Evolutionary conservation across 2,329 filamentous ascomycete species (phyloP).

Genomic region (Trichoderma breve): DNA sequence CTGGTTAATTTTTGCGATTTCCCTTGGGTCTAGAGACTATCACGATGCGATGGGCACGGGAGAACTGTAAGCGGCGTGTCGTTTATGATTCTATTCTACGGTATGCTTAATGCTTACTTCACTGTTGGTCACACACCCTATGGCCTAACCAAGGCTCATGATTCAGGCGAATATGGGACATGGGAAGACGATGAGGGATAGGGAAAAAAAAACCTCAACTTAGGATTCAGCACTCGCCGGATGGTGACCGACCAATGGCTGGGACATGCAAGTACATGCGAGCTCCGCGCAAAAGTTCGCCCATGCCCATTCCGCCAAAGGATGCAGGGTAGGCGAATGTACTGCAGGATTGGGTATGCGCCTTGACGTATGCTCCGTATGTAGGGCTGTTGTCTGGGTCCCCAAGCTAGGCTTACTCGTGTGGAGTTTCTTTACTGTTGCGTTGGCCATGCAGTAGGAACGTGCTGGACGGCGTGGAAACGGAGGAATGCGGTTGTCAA

Average conservation of each 20-base stretch:
- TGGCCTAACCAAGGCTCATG: not conserved
- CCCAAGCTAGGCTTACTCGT: not conserved
- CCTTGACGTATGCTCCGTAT: not conserved
- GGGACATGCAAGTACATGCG: not conserved
- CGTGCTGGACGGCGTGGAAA: not conserved
- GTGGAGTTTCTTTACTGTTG: not conserved
- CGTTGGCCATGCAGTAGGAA: not conserved
- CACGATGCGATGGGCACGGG: not conserved
- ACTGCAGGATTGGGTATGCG: not conserved
- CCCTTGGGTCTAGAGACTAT: not conserved
- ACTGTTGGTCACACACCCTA: not conserved
- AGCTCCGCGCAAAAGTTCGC: not conserved
- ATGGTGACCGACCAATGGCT: not conserved
- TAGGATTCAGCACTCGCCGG: not conserved
- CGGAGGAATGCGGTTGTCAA: not conserved
- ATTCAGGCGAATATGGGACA: not conserved
- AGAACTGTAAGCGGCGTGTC: not conserved
- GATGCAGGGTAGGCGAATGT: not conserved
- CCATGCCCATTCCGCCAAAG: not conserved
- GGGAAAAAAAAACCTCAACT: not conserved
- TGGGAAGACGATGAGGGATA: not conserved
- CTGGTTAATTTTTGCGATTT: not conserved
- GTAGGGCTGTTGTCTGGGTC: not conserved
- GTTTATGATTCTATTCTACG: not conserved
- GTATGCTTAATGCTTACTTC: not conserved